phyloP scores from a whole-genome alignment of 2,329 filamentous ascomycete species.

The Penicillium sp. region DNA sequence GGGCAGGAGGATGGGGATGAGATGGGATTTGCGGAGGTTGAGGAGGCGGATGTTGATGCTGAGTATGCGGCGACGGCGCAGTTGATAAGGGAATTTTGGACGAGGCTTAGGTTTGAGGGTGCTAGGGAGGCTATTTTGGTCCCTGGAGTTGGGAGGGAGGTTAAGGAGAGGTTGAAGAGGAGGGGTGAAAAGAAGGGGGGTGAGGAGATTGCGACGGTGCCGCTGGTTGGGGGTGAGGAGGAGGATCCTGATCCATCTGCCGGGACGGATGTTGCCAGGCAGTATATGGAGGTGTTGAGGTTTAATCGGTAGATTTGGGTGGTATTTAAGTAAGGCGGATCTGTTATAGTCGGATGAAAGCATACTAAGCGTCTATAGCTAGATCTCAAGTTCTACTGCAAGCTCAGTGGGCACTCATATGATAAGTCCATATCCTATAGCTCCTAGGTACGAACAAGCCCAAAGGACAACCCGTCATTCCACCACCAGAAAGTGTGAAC shows the following conservation, averaged over 20 bases:
- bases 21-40: conserved; percentile 30
- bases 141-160: conserved; percentile 41
- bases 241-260: conserved; percentile 36
- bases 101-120: conserved; percentile 35
- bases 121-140: conserved; percentile 43
- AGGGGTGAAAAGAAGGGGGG: conserved; percentile 18
- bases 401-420: not conserved
- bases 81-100: conserved; percentile 45
- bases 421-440: conserved; percentile 12
- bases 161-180: conserved; percentile 31
- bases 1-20: conserved; percentile 18
- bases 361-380: not conserved
- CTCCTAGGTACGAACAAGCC: conserved; percentile 10
- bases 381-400: not conserved
- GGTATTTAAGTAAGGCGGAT: not conserved
- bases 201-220: conserved; percentile 7
- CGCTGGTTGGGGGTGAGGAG: conserved; percentile 7
- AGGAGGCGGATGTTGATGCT: conserved; percentile 40
- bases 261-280: conserved; percentile 43
- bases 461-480: conserved; percentile 10
- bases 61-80: conserved; percentile 35
- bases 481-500: conserved; percentile 9
- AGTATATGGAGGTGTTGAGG: conserved; percentile 47
- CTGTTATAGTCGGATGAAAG: not conserved
- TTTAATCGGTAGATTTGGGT: conserved; percentile 36